Evolutionary conservation across 2,329 filamentous ascomycete genomes (phyloP).

Genomic region (Xylariaceae sp.): DNA sequence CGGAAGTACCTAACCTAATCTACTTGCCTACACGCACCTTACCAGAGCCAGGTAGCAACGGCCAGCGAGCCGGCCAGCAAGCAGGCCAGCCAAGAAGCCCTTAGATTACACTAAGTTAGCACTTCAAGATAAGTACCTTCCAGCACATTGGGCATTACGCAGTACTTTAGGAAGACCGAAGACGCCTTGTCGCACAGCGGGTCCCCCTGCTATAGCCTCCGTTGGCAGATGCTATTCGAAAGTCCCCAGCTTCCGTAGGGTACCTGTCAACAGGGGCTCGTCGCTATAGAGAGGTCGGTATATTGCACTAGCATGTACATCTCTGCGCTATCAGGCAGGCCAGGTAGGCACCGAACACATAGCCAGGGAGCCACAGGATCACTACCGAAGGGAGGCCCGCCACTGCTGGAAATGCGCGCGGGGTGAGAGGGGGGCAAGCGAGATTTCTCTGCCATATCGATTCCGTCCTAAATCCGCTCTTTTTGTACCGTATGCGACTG

Average conservation of each 20-base stretch:
- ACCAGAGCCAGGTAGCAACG: background rate
- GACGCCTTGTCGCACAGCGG: constrained; percentile 7
- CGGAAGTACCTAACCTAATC: constrained; percentile 6
- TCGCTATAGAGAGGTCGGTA: no score
- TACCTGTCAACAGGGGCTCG: no score
- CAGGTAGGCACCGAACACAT: background rate
- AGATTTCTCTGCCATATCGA: background rate
- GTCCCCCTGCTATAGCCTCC: constrained; percentile 6
- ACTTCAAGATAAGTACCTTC: background rate
- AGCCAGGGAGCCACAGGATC: background rate
- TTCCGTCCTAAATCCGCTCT: background rate
- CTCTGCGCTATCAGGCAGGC: no score
- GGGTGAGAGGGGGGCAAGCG: background rate
- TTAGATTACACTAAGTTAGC: background rate
- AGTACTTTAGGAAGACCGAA: no score
- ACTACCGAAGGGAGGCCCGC: background rate
- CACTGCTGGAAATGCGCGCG: background rate
- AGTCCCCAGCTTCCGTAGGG: background rate
- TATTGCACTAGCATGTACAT: no score
- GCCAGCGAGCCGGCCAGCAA: constrained; percentile 4
- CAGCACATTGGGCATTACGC: no score
- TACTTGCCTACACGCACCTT: background rate
- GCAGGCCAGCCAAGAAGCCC: constrained; percentile 9
- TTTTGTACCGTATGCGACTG: background rate
- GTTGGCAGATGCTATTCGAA: background rate